phyloP scores from a whole-genome alignment of 345 rosid species.

The Lepidium aucheri region DNA sequence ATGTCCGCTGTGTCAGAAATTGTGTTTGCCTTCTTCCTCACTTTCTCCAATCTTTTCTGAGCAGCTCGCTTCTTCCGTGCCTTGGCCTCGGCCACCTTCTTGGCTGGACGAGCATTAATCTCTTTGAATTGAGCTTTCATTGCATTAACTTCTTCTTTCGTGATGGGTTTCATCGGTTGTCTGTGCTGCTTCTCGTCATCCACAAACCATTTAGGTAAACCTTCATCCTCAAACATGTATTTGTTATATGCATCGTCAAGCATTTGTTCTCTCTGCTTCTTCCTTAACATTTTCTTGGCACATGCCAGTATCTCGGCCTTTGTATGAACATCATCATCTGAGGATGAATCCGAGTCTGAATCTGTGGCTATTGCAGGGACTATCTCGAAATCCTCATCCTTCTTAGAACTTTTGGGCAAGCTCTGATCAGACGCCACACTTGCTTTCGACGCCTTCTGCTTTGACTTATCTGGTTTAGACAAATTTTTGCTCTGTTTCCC shows the following conservation, averaged over 20 bases:
- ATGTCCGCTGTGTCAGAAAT: conserved; percentile 75
- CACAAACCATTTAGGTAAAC: conserved; percentile 77
- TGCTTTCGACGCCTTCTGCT: conserved; percentile 31
- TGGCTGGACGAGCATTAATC: conserved; percentile 86
- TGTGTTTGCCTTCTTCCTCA: conserved; percentile 80
- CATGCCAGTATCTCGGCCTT: conserved; percentile 89
- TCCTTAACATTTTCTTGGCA: conserved; percentile 89
- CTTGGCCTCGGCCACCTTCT: conserved; percentile 94
- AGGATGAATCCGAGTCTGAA: conserved; percentile 70
- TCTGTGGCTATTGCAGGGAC: conserved; percentile 74
- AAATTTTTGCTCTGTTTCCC: conserved; percentile 20
- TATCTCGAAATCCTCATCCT: conserved; percentile 62
- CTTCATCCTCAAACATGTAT: conserved; percentile 67
- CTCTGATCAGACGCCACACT: conserved; percentile 7
- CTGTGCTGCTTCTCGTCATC: conserved; percentile 85
- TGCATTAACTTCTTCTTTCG: conserved; percentile 80
- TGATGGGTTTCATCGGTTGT: conserved; percentile 64
- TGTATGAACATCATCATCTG: conserved; percentile 52
- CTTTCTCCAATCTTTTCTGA: conserved; percentile 69
- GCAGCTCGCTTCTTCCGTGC: conserved; percentile 79
- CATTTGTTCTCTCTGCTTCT: conserved; percentile 74
- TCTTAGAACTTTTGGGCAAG: conserved; percentile 25
- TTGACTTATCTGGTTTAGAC: conserved; percentile 16
- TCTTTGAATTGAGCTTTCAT: conserved; percentile 88
- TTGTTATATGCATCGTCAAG: conserved; percentile 81